Conservation (phyloP, 2,329 filamentous ascomycete genomes). For the Aaosphaeria pasadenensis region DNA sequence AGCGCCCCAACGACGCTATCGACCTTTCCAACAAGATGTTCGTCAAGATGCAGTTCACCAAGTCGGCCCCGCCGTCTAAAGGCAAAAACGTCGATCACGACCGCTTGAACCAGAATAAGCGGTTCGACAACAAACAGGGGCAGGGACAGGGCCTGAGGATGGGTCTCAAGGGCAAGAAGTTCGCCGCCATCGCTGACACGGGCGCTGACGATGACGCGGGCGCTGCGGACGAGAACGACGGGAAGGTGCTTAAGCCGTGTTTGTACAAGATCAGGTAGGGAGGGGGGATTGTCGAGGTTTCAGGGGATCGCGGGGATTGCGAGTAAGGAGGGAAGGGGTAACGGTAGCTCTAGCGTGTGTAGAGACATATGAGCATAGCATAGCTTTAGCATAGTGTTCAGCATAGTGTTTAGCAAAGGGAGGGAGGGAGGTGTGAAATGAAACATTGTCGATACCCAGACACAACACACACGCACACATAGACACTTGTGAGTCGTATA, state of each 20-base stretch:
- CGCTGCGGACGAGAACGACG: slow-evolving; percentile 57
- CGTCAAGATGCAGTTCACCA: slow-evolving; percentile 93
- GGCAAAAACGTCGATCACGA: slow-evolving; percentile 62
- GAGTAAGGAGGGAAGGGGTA: too few relatives aligned
- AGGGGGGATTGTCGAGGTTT: background rate
- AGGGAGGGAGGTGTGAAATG: too few relatives aligned
- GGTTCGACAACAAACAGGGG: too few relatives aligned
- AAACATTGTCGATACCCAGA: too few relatives aligned
- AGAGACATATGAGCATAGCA: too few relatives aligned
- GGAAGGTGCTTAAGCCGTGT: slow-evolving; percentile 82
- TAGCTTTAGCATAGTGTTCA: too few relatives aligned
- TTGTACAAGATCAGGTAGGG: slow-evolving; percentile 81
- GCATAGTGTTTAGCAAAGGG: too few relatives aligned
- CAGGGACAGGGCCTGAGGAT: slow-evolving; percentile 47
- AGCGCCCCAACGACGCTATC: slow-evolving; percentile 61
- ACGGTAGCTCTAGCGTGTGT: too few relatives aligned
- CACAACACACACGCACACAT: too few relatives aligned
- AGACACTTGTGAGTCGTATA: too few relatives aligned
- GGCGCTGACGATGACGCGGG: slow-evolving; percentile 55
- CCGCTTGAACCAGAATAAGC: too few relatives aligned
- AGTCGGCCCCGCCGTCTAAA: slow-evolving; percentile 67
- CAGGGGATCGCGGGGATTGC: too few relatives aligned
- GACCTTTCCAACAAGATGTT: slow-evolving; percentile 97
- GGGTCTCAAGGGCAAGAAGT: slow-evolving; percentile 32
- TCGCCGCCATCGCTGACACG: slow-evolving; percentile 42